phyloP scores from a whole-genome alignment of 371 early-diverging fungal species.

The Mortierella sp. region DNA sequence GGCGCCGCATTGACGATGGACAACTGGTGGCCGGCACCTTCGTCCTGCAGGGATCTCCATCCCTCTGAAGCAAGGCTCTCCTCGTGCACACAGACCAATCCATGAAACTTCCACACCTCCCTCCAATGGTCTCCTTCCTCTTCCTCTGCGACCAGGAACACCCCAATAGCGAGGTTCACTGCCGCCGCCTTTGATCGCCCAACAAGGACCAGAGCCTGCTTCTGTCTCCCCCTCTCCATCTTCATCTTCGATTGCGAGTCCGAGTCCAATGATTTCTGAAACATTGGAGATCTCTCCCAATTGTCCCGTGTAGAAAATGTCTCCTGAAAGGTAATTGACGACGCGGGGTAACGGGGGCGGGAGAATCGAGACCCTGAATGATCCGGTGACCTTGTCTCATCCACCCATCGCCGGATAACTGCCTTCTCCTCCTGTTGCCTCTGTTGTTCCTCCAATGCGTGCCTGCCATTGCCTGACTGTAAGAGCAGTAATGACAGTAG shows the following conservation, averaged over 20 bases:
- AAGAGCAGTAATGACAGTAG: background rate
- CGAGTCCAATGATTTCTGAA: conserved; percentile 1
- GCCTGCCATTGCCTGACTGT: background rate
- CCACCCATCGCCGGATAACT: background rate
- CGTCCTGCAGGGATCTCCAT: background rate
- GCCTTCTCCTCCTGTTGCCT: background rate
- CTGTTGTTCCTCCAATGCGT: background rate
- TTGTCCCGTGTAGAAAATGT: background rate
- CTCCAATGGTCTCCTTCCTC: too few relatives aligned
- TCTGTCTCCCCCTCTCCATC: background rate
- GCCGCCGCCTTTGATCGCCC: background rate
- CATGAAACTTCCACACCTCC: background rate
- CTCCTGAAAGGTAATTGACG: too few relatives aligned
- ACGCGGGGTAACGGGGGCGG: background rate
- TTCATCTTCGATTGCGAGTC: background rate
- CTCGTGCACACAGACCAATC: background rate
- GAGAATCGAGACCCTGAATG: too few relatives aligned
- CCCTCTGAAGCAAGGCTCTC: background rate
- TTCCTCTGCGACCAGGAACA: background rate
- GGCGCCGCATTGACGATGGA: background rate
- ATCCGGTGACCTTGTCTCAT: background rate
- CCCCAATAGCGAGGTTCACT: background rate
- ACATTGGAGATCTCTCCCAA: background rate
- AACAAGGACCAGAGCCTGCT: background rate
- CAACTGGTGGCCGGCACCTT: too few relatives aligned